phyloP scores from a whole-genome alignment of 495 filamentous ascomycete genomes.

The Chaetomidium leptoderma region DNA sequence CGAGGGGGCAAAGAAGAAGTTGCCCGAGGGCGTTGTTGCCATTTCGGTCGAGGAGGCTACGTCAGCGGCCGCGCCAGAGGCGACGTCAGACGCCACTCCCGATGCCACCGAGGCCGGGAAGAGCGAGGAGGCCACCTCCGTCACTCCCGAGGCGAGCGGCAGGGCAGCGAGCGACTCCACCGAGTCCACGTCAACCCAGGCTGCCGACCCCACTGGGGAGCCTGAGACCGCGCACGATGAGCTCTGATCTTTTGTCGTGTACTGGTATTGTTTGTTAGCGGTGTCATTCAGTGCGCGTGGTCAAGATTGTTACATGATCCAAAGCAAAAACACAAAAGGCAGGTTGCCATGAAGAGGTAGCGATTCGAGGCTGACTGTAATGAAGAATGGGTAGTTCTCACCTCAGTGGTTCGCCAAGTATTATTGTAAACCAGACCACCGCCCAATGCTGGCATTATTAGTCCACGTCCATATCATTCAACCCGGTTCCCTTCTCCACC shows the following conservation, averaged over 20 bases:
- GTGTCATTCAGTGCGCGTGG: neutral
- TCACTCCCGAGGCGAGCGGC: constrained; percentile 38
- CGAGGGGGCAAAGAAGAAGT: constrained; percentile 73
- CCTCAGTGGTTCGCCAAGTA: neutral
- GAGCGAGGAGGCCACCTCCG: constrained; percentile 27
- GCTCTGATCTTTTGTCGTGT: constrained; percentile 29
- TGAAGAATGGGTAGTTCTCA: constrained; percentile 5
- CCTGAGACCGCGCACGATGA: constrained; percentile 42
- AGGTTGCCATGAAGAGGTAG: neutral
- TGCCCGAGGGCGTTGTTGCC: constrained; percentile 70
- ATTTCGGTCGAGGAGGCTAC: constrained; percentile 49
- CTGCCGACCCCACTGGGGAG: constrained; percentile 31
- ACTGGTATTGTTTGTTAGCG: constrained; percentile 8
- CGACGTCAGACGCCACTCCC: constrained; percentile 35
- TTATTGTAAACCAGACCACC: neutral
- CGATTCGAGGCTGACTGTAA: neutral
- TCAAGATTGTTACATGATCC: neutral
- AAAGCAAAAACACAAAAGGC: neutral
- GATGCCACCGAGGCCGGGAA: constrained; percentile 34
- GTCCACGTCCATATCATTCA: constrained; percentile 45
- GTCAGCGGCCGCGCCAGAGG: constrained; percentile 37
- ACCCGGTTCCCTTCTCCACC: constrained; percentile 38
- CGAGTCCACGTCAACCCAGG: constrained; percentile 27
- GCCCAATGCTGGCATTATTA: constrained; percentile 10
- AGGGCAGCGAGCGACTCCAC: constrained; percentile 27